Base-by-base conservation (phyloP, 176 grass and related monocot genomes). In the Phragmites australis region DNA sequence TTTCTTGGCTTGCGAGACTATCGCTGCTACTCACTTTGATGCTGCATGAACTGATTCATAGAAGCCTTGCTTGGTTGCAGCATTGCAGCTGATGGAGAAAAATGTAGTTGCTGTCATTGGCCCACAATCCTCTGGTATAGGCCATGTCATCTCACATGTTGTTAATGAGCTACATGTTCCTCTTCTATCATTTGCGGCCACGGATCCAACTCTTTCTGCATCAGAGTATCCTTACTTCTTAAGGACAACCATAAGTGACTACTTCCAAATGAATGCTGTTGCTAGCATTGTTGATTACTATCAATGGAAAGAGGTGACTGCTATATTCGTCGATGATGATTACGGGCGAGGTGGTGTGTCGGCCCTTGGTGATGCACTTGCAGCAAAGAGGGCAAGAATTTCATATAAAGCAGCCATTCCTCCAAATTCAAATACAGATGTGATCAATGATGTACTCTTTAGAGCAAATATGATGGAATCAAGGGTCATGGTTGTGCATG, bases 301-400 rank as follows among this genome's bases (percentile, higher is more conserved):
- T 76, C 84, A 92, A 39, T 96, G 93, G 93, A 83, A 81, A 81
- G 88, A 86, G 65, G 87, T 96, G 23, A 90, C 90, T 61, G 90
- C 85, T 55, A 90, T 96, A 77, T 96, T 88, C 39, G 85, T 96
- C 23, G 93, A 96, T 86, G 93, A 96, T 72, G 90, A 96, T 85
- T 96, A 96, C 78, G 93, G 93, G 10, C 77, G 93, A 81, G 88
- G 88, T 48, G 93, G 73, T 31, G 53, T 92, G 32, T 59, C 90
- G 0, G 90, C 65, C 58, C 88, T 96, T n/a, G 59, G 87, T 39
- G 90, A 90, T 88, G 90, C 85, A 32, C 89, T 96, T 68, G 81
- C 74, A 79, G 17, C 63, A 75, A 83, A 80, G 45, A 86, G 87
- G 69, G 51, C 82, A 6, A 90, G 74, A 65, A 92, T 96, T 88